phyloP scores from a whole-genome alignment of 768 basidiomycete genomes.

The Suillus decipiens region DNA sequence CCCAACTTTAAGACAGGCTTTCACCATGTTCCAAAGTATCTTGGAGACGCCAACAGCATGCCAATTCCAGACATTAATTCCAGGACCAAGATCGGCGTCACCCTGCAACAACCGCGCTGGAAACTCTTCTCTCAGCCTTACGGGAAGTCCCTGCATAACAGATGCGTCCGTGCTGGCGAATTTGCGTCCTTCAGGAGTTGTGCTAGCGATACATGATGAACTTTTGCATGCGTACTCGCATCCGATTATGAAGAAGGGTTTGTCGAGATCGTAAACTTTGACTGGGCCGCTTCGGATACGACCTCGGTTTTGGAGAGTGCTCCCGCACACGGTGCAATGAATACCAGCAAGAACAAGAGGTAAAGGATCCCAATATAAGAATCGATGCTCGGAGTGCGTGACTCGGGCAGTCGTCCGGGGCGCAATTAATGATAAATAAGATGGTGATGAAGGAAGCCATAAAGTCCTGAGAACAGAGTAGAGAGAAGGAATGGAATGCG shows the following conservation, averaged over 20 bases:
- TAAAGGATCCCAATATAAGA: slow-evolving; percentile 87
- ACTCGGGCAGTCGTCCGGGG: slow-evolving; percentile 61
- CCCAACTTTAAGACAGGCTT: slow-evolving; percentile 57
- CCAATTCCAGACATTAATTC: slow-evolving; percentile 74
- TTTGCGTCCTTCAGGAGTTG: slow-evolving; percentile 55
- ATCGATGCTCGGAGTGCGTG: slow-evolving; percentile 71
- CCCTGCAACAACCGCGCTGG: slow-evolving; percentile 63
- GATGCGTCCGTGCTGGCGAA: slow-evolving; percentile 74
- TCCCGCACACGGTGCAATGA: slow-evolving; percentile 64
- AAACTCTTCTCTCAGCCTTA: slow-evolving; percentile 71
- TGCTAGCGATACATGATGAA: slow-evolving; percentile 43
- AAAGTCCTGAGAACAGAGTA: slow-evolving; percentile 83
- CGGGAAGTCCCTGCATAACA: slow-evolving; percentile 69
- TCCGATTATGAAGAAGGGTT: slow-evolving; percentile 83
- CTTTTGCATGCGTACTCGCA: slow-evolving; percentile 75
- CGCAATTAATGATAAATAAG: slow-evolving; percentile 75
- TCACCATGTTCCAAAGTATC: slow-evolving; percentile 73
- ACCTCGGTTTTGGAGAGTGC: slow-evolving; percentile 64
- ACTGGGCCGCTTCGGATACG: slow-evolving; percentile 74
- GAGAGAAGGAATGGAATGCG: slow-evolving; percentile 63
- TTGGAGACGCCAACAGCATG: slow-evolving; percentile 70
- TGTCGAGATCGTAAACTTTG: slow-evolving; percentile 78
- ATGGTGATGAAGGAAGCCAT: slow-evolving; percentile 79
- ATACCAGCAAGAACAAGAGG: slow-evolving; percentile 84
- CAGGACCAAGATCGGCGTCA: slow-evolving; percentile 58